Conservation (phyloP, 2,329 filamentous ascomycete species). For the Aureobasidium uvarum region DNA sequence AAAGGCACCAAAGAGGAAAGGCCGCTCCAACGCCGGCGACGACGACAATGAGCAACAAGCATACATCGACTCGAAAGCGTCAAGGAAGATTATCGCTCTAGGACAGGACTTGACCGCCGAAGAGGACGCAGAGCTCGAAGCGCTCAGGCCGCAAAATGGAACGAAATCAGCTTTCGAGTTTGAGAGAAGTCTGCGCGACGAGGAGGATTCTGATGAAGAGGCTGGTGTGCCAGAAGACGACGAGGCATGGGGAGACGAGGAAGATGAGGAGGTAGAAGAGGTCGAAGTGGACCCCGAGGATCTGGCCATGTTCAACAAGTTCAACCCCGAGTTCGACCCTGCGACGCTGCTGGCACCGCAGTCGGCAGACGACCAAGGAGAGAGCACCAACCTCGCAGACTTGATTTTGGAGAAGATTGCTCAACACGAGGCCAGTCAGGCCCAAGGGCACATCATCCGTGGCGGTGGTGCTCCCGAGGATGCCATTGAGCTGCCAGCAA, state of each 20-base stretch:
- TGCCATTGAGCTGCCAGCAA: constrained; percentile 80
- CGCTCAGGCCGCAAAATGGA: constrained; percentile 43
- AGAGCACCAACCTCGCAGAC: constrained; percentile 77
- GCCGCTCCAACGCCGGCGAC: constrained; percentile 55
- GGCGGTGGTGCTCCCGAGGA: constrained; percentile 67
- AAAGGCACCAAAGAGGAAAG: constrained; percentile 64
- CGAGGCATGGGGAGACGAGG: constrained; percentile 74
- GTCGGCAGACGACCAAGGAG: constrained; percentile 48
- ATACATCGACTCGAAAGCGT: constrained; percentile 85
- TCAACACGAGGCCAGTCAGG: constrained; percentile 72
- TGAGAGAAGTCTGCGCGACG: constrained; percentile 62
- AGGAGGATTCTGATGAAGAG: constrained; percentile 43
- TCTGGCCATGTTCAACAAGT: constrained; percentile 85
- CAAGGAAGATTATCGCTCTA: constrained; percentile 82
- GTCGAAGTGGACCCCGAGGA: constrained; percentile 84
- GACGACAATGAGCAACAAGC: constrained; percentile 50
- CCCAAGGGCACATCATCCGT: constrained; percentile 44
- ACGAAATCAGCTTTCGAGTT: constrained; percentile 71
- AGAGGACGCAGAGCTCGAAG: constrained; percentile 57
- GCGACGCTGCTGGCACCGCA: constrained; percentile 66
- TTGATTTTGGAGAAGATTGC: constrained; percentile 94
- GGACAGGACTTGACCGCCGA: constrained; percentile 87
- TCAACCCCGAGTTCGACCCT: constrained; percentile 73
- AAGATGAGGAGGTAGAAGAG: constrained; percentile 62
- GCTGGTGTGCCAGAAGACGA: constrained; percentile 48